These are phyloP conservation scores for Stagonosporopsis tanaceti DNA, from an alignment of 2,329 filamentous ascomycete genomes.

Conservation along the genomic window DNA sequence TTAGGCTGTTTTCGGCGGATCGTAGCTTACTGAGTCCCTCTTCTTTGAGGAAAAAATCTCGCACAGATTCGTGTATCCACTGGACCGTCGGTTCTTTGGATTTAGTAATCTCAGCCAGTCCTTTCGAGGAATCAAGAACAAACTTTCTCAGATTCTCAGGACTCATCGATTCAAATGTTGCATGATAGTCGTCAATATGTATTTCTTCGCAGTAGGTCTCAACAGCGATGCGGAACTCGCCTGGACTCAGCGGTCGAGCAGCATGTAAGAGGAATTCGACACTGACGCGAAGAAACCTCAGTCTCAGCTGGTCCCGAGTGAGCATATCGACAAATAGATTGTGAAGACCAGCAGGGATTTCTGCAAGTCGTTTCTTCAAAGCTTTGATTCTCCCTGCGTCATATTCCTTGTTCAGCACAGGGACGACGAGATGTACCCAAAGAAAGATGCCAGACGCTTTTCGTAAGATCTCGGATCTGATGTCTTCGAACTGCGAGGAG, in stretches of 20 bases:
- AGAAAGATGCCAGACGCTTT: constrained; percentile 56
- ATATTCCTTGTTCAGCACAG: constrained; percentile 56
- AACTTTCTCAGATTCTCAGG: constrained; percentile 12
- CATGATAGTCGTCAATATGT: no score
- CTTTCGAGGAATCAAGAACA: constrained; percentile 35
- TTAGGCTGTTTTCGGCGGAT: no score
- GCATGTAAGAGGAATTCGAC: no score
- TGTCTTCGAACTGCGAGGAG: background rate
- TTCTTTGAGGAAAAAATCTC: constrained; percentile 38
- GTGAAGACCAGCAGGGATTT: constrained; percentile 53
- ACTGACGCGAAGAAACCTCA: background rate
- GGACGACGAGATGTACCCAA: constrained; percentile 42
- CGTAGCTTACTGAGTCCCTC: no score
- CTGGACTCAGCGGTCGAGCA: no score
- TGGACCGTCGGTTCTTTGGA: constrained; percentile 30
- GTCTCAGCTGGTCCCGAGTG: background rate
- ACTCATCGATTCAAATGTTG: no score
- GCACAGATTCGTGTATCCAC: constrained; percentile 43
- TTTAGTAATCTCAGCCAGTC: constrained; percentile 27
- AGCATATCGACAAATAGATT: background rate
- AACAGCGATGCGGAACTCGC: background rate
- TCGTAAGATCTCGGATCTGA: constrained; percentile 32
- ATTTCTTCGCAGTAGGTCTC: background rate
- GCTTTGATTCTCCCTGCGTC: constrained; percentile 37
- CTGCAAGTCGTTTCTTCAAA: constrained; percentile 45